These are phyloP conservation scores for Aspergillus diversus DNA, from an alignment of 495 filamentous ascomycete genomes.

Conservation along the genomic window DNA sequence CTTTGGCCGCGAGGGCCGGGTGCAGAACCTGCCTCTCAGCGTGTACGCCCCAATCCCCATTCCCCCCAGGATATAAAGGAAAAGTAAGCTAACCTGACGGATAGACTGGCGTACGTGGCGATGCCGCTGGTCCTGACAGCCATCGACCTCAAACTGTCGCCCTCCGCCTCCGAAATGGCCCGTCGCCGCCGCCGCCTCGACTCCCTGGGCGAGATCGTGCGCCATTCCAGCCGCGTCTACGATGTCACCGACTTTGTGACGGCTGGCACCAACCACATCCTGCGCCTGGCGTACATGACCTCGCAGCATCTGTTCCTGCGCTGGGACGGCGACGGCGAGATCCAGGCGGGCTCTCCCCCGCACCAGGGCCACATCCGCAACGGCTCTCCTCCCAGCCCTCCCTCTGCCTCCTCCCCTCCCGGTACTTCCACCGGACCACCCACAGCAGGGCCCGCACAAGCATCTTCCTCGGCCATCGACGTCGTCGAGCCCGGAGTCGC, in stretches of 20 bases:
- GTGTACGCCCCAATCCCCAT: constrained; percentile 28
- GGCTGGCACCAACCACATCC: constrained; percentile 35
- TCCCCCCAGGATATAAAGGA: background rate
- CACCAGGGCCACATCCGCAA: background rate
- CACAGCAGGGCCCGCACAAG: background rate
- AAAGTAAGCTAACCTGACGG: background rate
- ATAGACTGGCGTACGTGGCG: constrained; percentile 35
- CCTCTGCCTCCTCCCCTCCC: background rate
- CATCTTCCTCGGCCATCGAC: background rate
- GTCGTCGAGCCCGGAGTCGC: background rate
- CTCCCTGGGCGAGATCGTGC: constrained; percentile 35
- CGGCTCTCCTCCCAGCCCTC: constrained; percentile 6
- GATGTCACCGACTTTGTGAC: constrained; percentile 41
- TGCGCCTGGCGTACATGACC: constrained; percentile 37
- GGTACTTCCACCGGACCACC: background rate
- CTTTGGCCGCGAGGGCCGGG: constrained; percentile 31
- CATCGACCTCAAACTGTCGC: constrained; percentile 41
- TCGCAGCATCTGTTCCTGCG: constrained; percentile 36
- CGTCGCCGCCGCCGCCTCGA: constrained; percentile 29
- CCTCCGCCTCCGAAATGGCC: constrained; percentile 25
- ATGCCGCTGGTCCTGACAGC: constrained; percentile 42
- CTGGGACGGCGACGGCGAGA: background rate
- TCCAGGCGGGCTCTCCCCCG: background rate
- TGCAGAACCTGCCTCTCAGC: constrained; percentile 35
- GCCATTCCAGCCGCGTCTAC: constrained; percentile 34